Evolutionary conservation across 305 asterid genomes (phyloP), one percentile per base, ranked within the genome.

Genomic region (Fraxinus paxiana): DNA sequence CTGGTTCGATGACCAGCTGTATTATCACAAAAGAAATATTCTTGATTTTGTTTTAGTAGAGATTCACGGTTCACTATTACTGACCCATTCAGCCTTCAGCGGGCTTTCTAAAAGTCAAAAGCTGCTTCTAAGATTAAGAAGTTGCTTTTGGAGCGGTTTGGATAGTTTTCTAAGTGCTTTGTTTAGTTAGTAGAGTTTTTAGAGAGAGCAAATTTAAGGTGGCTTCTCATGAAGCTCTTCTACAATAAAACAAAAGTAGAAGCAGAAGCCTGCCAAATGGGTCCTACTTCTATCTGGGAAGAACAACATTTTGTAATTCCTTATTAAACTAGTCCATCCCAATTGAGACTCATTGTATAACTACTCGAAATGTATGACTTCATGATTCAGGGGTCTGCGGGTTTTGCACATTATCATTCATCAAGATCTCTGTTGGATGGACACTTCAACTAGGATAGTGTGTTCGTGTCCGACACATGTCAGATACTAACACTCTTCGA

Each of bases 1-100:
- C 41, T 37, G 34, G 83, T 30, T 30, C 31, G 24, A 70, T 75
- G 74, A 20, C 31, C 59, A 46, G 20, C 26, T 48, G 15, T 73
- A 73, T 77, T 79, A 20, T 26, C 8, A 65, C 79, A 20, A 37
- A 74, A 56, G 56, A 61, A 65, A 18, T 30, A 43, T 59, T 77
- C 41, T 20, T 3, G 74, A 79, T n/a, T 71, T 54, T 79, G 33
- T 5, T 9, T 37, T n/a, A 10, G 7, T 34, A 7, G 35, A 30
- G 79, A 76, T 46, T 76, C 41, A 28, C 17, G 4, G 30, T 51
- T 76, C 43, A n/a, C 22, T 51, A 17, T 51, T 51, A 51, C 0
- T 2, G 22, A n/a, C 61, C 22, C 61, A 15, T 51, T 51, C 7
- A n/a, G 8, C 9, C 28, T 26, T 26, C 28, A 26, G 28, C 1